phyloP scores from a whole-genome alignment of 495 filamentous ascomycete species.

The Entonaema liquescens region DNA sequence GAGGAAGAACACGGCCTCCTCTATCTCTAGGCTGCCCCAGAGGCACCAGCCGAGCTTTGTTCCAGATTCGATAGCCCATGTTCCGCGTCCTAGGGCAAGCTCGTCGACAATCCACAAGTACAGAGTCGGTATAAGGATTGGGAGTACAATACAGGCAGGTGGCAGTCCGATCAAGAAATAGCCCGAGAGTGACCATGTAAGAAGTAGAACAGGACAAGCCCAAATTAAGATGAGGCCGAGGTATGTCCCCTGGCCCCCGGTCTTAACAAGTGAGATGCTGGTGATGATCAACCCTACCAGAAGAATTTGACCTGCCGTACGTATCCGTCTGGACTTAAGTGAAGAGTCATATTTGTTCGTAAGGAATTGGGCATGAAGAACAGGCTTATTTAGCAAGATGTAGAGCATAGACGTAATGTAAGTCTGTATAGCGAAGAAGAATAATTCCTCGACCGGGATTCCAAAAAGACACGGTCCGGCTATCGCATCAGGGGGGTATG shows the following conservation, averaged over 20 bases:
- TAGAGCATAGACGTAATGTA: slow-evolving; percentile 74
- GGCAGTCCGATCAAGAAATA: slow-evolving; percentile 67
- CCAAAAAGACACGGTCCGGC: slow-evolving; percentile 64
- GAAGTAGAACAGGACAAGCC: slow-evolving; percentile 67
- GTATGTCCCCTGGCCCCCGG: slow-evolving; percentile 62
- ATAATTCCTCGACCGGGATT: slow-evolving; percentile 73
- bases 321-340: slow-evolving; percentile 10
- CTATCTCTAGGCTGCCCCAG: slow-evolving; percentile 70
- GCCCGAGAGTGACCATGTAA: slow-evolving; percentile 69
- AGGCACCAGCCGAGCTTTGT: slow-evolving; percentile 67
- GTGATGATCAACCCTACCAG: slow-evolving; percentile 49
- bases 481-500: slow-evolving; percentile 68
- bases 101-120: slow-evolving; percentile 75
- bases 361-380: slow-evolving; percentile 66
- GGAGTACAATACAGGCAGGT: slow-evolving; percentile 56
- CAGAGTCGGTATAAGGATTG: slow-evolving; percentile 67
- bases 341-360: slow-evolving; percentile 44
- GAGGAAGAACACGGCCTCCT: slow-evolving; percentile 76
- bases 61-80: slow-evolving; percentile 69
- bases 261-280: slow-evolving; percentile 52
- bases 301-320: slow-evolving; percentile 51
- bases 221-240: slow-evolving; percentile 72
- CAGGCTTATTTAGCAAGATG: slow-evolving; percentile 67
- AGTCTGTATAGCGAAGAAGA: slow-evolving; percentile 80
- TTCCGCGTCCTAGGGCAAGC: slow-evolving; percentile 65